Evolutionary conservation across 1,284 basidiomycete species (phyloP).

Genomic region (Leccinum griseonigrum): DNA sequence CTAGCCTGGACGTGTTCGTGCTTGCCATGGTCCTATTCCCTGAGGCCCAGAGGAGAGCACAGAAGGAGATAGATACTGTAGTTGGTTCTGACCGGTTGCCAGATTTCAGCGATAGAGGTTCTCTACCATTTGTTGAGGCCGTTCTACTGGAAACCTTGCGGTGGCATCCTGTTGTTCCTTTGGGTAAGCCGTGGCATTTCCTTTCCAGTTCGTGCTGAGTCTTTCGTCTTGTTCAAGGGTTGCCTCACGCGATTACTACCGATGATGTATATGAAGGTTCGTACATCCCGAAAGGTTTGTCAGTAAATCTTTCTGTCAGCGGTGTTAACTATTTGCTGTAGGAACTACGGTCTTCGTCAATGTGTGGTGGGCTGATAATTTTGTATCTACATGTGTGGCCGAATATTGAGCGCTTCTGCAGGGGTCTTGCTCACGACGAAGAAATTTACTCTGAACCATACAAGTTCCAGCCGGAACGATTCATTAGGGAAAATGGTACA

Average conservation of each 20-base stretch:
- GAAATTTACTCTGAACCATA: conserved; percentile 41
- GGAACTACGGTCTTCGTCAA: conserved; percentile 44
- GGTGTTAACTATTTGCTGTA: conserved; percentile 1
- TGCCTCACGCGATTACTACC: conserved; percentile 41
- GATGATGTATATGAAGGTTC: conserved; percentile 46
- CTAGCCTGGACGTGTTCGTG: conserved; percentile 44
- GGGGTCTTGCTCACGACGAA: conserved; percentile 47
- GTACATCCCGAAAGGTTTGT: conserved; percentile 39
- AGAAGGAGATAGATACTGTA: conserved; percentile 43
- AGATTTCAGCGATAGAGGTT: conserved; percentile 36
- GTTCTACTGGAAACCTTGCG: conserved; percentile 51
- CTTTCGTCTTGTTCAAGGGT: conserved; percentile 24
- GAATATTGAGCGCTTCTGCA: conserved; percentile 14
- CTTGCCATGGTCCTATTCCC: conserved; percentile 53
- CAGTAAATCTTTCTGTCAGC: background rate
- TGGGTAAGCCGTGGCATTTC: conserved; percentile 35
- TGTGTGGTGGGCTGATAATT: conserved; percentile 37
- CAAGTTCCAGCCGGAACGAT: conserved; percentile 45
- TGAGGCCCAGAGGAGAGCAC: conserved; percentile 40
- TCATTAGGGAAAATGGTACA: conserved; percentile 23
- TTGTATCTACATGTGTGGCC: background rate
- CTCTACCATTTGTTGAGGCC: conserved; percentile 48
- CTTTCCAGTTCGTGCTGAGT: conserved; percentile 2
- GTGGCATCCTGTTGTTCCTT: conserved; percentile 46
- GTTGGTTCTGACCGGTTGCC: conserved; percentile 40